Evolutionary conservation across 306 rosid species (phyloP).

Genomic region (Lotus japonicus): DNA sequence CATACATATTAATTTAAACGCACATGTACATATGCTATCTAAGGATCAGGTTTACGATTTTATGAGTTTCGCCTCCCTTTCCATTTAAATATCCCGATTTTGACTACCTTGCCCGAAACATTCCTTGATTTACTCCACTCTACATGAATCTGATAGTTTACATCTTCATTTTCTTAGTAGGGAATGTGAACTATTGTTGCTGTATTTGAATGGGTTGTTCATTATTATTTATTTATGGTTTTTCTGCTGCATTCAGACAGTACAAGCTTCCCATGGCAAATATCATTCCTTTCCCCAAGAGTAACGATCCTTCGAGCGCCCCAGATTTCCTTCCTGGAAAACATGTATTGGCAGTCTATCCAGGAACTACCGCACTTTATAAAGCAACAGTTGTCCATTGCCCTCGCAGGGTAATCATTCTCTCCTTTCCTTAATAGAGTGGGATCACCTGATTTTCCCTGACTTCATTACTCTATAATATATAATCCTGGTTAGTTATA

Average conservation of each 20-base stretch:
- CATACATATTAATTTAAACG: too few relatives aligned
- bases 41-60: too few relatives aligned
- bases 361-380: constrained; percentile 95
- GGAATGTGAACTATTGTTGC: constrained; percentile 1
- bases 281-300: constrained; percentile 92
- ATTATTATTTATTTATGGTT: not conserved
- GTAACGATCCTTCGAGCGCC: constrained; percentile 65
- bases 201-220: not conserved
- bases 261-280: constrained; percentile 81
- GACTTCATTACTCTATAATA: not conserved
- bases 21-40: too few relatives aligned
- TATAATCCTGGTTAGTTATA: not conserved
- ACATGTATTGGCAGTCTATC: constrained; percentile 95
- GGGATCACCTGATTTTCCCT: not conserved
- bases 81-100: too few relatives aligned
- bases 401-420: constrained; percentile 72
- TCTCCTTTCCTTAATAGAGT: not conserved
- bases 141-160: not conserved
- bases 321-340: constrained; percentile 70
- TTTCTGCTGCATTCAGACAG: constrained; percentile 46
- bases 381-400: constrained; percentile 94
- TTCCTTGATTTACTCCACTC: not conserved
- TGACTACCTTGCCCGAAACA: not conserved
- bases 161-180: not conserved
- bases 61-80: too few relatives aligned